A percentile compares a stretch with the other conserved stretches of the same genome.
Evolutionary conservation across 2,329 filamentous ascomycete species (phyloP).

Genomic region (Cordyceps cateniannulata): DNA sequence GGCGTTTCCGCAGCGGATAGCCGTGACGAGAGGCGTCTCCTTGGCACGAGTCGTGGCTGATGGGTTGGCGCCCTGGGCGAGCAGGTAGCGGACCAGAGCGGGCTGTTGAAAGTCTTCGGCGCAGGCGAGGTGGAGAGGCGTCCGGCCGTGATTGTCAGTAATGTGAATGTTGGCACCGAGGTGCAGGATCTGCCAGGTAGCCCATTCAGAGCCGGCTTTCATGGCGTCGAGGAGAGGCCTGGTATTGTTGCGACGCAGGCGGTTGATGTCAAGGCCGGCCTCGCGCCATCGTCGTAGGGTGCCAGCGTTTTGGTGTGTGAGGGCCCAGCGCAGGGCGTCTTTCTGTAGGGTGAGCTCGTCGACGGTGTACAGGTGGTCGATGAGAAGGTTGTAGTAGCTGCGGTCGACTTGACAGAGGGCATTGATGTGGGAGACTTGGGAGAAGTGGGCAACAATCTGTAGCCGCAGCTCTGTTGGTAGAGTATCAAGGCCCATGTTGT

Average conservation of each 20-base stretch:
- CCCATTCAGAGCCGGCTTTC: conserved; percentile 9
- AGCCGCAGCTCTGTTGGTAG: conserved; percentile 11
- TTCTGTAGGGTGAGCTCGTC: conserved; percentile 10
- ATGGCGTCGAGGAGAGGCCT: conserved; percentile 6
- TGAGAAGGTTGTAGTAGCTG: conserved; percentile 8
- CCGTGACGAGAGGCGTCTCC: conserved; percentile 2
- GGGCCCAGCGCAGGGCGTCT: conserved; percentile 10
- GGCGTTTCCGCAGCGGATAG: conserved; percentile 4
- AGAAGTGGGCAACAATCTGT: conserved; percentile 3
- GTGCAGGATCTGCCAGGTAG: conserved; percentile 9
- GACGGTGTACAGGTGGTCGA: conserved; percentile 11
- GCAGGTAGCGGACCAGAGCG: conserved; percentile 6
- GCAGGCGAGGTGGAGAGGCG: conserved; percentile 9
- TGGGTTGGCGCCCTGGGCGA: conserved; percentile 2
- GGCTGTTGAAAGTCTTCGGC: conserved; percentile 4
- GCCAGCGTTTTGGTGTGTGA: conserved; percentile 7
- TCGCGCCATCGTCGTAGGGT: conserved; percentile 6
- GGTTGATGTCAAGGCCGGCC: conserved; percentile 8
- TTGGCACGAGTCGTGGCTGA: background rate
- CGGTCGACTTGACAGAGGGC: conserved; percentile 8
- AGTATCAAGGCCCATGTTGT: conserved; percentile 9
- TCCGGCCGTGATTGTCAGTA: background rate
- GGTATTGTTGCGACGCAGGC: conserved; percentile 8
- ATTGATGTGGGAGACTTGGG: conserved; percentile 8
- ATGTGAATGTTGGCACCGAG: conserved; percentile 6